Base-by-base conservation (phyloP, 768 basidiomycete species). In the Termitomyces sp. region DNA sequence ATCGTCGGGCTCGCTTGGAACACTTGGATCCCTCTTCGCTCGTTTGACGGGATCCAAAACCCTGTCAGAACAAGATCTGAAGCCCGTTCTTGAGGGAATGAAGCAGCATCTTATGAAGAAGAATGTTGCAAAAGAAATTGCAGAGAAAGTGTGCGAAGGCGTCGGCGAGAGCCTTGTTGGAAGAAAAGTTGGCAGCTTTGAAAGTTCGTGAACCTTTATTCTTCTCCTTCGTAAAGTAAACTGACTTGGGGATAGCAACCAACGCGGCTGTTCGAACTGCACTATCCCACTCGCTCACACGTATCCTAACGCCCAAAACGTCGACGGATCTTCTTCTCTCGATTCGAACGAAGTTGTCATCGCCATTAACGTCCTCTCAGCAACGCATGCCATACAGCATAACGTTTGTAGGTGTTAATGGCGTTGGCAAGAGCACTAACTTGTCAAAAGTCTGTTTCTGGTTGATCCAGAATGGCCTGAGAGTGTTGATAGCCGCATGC, bases 351-450 rank as follows among this genome's bases (percentile, higher is more conserved):
- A 99, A 98, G 65, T 75, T 91, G 3, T 82, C 86, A 0, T 85
- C 88, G 0, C 83, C 88, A 19, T 69, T 92, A 27, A 73, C 89
- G 3, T 86, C 91, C 10, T 83, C 82, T 30, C 86, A 89, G 65
- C 87, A 88, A 64, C 83, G 89, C 10, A 76, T 85, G 64, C 96
- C 96, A 0, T 98, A 98, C 71, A 86, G 85, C 64, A 90, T 99
- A 64, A 88, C 94, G 0, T 99, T 99, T 68, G 94, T 98, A 41
- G 97, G 97, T 14, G 97, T 99, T 37, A 99, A 99, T 66, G 97
- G 97, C 25, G 97, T 99, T 25, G 97, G 97, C 32, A 99, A 99
- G 76, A 96, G 93, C 64, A 98, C 97, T 6, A 99, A 98, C 71
- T 74, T 99, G 41, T 91, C 89, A 42, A 99, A 99, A 76, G 96